Conservation (phyloP, 2,329 filamentous ascomycete species). For the Clarireedia sp. region DNA sequence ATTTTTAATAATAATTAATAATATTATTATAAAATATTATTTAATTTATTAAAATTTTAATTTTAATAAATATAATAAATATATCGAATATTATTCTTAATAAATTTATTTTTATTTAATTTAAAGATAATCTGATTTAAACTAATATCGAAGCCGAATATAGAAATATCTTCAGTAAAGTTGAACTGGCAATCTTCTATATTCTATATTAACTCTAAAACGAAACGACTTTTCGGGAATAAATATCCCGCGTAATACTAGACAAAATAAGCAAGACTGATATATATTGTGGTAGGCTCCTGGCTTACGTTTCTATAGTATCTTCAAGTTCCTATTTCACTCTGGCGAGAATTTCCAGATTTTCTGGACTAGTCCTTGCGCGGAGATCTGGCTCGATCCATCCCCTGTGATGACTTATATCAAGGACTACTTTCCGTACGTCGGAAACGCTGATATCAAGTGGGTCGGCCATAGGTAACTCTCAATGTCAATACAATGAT, state of each 20-base stretch:
- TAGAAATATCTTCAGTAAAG: background rate
- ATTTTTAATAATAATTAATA: too few species aligned
- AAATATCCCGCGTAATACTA: background rate
- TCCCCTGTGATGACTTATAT: background rate
- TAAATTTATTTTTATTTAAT: background rate
- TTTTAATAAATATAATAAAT: too few species aligned
- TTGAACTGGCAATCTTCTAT: background rate
- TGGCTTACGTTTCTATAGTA: background rate
- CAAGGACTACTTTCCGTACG: background rate
- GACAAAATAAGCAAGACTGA: background rate
- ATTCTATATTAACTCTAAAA: background rate
- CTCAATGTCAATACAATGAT: background rate
- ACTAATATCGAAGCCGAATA: background rate
- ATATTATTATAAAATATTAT: too few species aligned
- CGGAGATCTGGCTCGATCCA: background rate
- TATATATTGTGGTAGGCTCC: background rate
- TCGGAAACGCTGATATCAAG: background rate
- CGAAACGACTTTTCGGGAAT: background rate
- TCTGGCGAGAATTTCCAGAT: background rate
- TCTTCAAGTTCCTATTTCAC: background rate
- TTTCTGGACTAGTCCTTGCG: background rate
- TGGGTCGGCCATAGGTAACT: background rate
- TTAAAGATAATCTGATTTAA: background rate
- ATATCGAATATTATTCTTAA: background rate
- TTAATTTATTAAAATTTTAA: too few species aligned